Evolutionary conservation across 176 grass and related monocot genomes (phyloP).

Genomic region (Lolium multiflorum): DNA sequence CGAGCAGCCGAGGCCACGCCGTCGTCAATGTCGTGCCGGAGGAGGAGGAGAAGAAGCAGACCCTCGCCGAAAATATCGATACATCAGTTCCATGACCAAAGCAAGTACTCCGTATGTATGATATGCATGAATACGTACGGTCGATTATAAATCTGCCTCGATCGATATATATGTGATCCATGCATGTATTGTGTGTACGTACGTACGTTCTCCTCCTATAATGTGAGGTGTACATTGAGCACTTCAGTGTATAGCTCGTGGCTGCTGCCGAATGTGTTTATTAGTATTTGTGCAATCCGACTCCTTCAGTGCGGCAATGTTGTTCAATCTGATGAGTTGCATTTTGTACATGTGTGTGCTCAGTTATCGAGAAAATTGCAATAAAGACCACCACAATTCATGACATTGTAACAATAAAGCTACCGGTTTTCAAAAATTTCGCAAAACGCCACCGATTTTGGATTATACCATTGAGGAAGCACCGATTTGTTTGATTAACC

Average conservation of each 20-base stretch:
- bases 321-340: background rate
- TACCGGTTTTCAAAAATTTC: too few relatives aligned
- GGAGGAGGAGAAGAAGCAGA: background rate
- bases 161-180: background rate
- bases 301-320: background rate
- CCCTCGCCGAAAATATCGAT: too few relatives aligned
- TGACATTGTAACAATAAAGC: too few relatives aligned
- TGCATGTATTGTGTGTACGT: background rate
- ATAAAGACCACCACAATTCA: too few relatives aligned
- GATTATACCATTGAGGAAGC: too few relatives aligned
- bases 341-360: background rate
- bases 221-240: background rate
- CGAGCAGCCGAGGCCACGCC: conserved; percentile 39
- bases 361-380: too few relatives aligned
- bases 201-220: background rate
- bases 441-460: too few relatives aligned
- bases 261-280: background rate
- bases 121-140: background rate
- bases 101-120: background rate
- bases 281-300: background rate
- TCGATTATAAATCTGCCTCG: background rate
- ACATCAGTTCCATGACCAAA: conserved; percentile 7
- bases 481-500: too few relatives aligned
- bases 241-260: background rate
- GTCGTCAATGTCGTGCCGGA: background rate